phyloP scores from a whole-genome alignment of 2,329 filamentous ascomycete species.

The Sporothrix euskadiensis region DNA sequence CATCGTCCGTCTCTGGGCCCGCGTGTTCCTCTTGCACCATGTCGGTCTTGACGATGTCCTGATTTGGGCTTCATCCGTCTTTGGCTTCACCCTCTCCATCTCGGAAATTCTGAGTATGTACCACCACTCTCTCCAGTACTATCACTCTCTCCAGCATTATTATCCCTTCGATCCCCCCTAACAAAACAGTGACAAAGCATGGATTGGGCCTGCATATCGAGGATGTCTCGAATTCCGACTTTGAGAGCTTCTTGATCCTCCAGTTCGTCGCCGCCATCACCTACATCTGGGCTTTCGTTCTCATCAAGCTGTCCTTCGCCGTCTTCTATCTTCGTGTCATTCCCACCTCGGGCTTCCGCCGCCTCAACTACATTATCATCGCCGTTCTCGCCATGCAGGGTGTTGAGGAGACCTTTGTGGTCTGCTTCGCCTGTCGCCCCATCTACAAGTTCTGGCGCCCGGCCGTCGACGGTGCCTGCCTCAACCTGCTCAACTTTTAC shows the following conservation, averaged over 20 bases:
- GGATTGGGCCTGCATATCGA: constrained; percentile 16
- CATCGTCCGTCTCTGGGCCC: background rate
- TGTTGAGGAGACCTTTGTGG: constrained; percentile 27
- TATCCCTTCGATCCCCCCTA: background rate
- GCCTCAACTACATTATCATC: constrained; percentile 23
- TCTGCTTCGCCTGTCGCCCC: constrained; percentile 23
- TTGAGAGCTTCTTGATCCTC: constrained; percentile 5
- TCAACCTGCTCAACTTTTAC: constrained; percentile 22
- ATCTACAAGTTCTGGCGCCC: constrained; percentile 26
- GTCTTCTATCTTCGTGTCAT: constrained; percentile 25
- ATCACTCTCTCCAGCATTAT: background rate
- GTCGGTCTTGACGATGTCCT: constrained; percentile 22
- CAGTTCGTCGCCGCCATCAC: constrained; percentile 18
- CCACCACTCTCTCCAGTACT: background rate
- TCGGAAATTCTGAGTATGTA: constrained; percentile 18
- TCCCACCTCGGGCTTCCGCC: constrained; percentile 11
- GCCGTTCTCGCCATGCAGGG: constrained; percentile 19
- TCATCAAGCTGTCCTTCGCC: constrained; percentile 25
- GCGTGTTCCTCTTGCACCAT: background rate
- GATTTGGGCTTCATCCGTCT: constrained; percentile 12
- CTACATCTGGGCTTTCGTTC: constrained; percentile 24
- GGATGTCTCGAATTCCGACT: background rate
- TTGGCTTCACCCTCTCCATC: background rate
- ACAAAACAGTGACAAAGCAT: constrained; percentile 19
- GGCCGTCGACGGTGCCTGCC: background rate